phyloP scores from a whole-genome alignment of 768 basidiomycete species.

The Royoungia palumana region DNA sequence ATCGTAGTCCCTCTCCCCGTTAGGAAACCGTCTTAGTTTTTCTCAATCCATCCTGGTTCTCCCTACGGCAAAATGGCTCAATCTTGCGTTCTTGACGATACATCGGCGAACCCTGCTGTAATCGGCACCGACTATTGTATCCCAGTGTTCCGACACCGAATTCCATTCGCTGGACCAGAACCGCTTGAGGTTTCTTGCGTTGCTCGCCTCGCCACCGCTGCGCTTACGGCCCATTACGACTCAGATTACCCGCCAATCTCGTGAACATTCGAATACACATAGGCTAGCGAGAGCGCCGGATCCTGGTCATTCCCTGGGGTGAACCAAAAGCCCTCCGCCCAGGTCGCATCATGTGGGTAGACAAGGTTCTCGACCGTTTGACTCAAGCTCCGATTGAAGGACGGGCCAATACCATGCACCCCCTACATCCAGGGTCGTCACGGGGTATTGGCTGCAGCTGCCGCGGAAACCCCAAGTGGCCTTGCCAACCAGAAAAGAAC shows the following conservation, averaged over 20 bases:
- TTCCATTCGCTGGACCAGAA: too few species aligned
- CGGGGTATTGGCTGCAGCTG: conserved; percentile 11
- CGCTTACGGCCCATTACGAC: too few species aligned
- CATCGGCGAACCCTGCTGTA: background rate
- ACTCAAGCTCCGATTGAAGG: conserved; percentile 19
- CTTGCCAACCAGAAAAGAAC: conserved; percentile 10
- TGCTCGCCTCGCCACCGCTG: too few species aligned
- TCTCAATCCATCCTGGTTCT: conserved; percentile 25
- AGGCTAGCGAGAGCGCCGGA: conserved; percentile 6
- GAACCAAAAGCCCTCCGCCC: conserved; percentile 27
- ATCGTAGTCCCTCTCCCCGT: conserved; percentile 12
- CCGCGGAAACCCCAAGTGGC: conserved; percentile 18
- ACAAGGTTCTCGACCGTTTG: conserved; percentile 15
- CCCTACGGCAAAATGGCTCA: conserved; percentile 18
- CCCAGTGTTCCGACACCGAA: conserved; percentile 3
- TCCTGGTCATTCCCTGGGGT: conserved; percentile 2
- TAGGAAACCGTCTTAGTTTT: conserved; percentile 15
- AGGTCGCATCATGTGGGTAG: conserved; percentile 17
- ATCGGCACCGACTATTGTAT: conserved; percentile 18
- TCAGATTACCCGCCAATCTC: too few species aligned
- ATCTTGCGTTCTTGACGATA: conserved; percentile 5
- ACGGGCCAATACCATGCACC: conserved; percentile 6
- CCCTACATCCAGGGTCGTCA: conserved; percentile 26
- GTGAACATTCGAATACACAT: background rate
- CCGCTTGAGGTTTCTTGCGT: too few species aligned